Conservation (phyloP, 2,329 filamentous ascomycete species). For the Aspergillus amoenus region DNA sequence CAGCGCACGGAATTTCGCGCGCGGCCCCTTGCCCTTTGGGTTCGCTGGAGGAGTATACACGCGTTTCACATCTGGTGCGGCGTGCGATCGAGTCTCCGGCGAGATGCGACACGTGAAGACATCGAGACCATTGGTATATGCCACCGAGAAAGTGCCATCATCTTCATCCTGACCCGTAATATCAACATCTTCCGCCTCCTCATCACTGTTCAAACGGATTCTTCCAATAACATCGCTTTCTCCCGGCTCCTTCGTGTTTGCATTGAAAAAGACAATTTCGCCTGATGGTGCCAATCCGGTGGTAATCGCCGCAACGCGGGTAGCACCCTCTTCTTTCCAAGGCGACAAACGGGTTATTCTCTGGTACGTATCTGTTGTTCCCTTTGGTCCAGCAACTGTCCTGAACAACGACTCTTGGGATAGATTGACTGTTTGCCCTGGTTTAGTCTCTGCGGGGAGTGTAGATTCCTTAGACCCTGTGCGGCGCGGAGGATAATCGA, state of each 20-base stretch:
- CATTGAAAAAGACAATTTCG: conserved; percentile 79
- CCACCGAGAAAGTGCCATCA: conserved; percentile 61
- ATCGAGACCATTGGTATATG: conserved; percentile 75
- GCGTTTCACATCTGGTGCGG: conserved; percentile 31
- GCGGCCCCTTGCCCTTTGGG: conserved; percentile 31
- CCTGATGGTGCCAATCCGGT: conserved; percentile 73
- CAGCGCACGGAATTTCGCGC: conserved; percentile 56
- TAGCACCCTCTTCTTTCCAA: conserved; percentile 51
- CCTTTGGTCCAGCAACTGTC: conserved; percentile 32
- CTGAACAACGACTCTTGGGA: conserved; percentile 55
- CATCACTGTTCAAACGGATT: conserved; percentile 50
- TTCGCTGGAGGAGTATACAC: conserved; percentile 30
- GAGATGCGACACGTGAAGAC: conserved; percentile 66
- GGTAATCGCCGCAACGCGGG: conserved; percentile 72
- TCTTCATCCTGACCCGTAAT: conserved; percentile 33
- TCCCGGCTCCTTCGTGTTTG: conserved; percentile 56
- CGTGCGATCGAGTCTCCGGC: conserved; percentile 48
- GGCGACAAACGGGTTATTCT: conserved; percentile 58
- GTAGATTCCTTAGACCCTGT: conserved; percentile 21
- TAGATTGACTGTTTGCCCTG: conserved; percentile 43
- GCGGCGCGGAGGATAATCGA: conserved; percentile 55
- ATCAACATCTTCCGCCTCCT: conserved; percentile 53
- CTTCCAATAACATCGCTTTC: conserved; percentile 54
- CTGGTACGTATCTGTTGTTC: conserved; percentile 56
- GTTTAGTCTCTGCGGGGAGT: conserved; percentile 22